Evolutionary conservation across 2,329 filamentous ascomycete genomes (phyloP).

Genomic region (Aspergillus latus): DNA sequence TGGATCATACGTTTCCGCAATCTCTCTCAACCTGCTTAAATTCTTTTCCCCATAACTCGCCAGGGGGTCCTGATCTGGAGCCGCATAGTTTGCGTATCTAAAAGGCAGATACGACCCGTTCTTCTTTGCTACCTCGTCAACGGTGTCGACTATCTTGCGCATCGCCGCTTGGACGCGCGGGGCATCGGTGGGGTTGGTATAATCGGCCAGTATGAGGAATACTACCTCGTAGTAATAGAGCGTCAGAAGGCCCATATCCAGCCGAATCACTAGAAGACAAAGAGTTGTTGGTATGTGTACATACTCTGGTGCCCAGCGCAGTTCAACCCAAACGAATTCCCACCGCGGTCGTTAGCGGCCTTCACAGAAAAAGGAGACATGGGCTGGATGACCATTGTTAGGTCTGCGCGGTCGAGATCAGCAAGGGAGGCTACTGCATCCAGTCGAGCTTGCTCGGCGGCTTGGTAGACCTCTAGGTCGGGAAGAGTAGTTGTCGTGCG

Average conservation of each 20-base stretch:
- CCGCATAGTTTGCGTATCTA: constrained; percentile 15
- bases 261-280: not conserved
- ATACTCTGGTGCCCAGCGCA: constrained; percentile 13
- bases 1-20: constrained; percentile 12
- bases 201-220: constrained; percentile 19
- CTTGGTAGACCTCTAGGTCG: constrained; percentile 9
- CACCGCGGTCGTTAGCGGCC: not conserved
- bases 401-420: constrained; percentile 1
- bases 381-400: constrained; percentile 11
- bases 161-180: constrained; percentile 9
- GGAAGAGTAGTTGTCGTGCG: constrained; percentile 7
- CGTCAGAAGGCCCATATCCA: no score
- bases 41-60: constrained; percentile 12
- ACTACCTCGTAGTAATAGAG: constrained; percentile 6
- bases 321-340: constrained; percentile 1
- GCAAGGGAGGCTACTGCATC: constrained; percentile 4
- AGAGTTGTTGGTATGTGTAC: not conserved
- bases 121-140: constrained; percentile 10
- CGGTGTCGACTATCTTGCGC: constrained; percentile 16
- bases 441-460: constrained; percentile 1
- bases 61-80: constrained; percentile 13
- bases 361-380: constrained; percentile 8
- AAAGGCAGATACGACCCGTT: constrained; percentile 14
- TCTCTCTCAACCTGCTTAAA: constrained; percentile 4
- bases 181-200: constrained; percentile 10